phyloP scores from a whole-genome alignment of 78 protist genomes.

The Planoprotostelium fungivorum region DNA sequence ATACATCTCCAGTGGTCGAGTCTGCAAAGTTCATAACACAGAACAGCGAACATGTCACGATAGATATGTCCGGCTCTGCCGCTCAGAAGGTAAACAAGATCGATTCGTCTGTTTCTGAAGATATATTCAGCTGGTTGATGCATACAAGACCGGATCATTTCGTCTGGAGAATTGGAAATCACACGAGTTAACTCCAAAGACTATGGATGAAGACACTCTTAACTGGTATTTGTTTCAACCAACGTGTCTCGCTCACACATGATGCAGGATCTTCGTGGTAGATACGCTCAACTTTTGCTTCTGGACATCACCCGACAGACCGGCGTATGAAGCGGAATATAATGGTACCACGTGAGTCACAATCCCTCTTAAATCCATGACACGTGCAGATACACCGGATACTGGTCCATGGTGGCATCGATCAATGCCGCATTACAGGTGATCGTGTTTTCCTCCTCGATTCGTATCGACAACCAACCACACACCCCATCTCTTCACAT shows the following conservation, averaged over 20 bases:
- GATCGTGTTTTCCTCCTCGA: not conserved
- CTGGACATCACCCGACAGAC: conserved; percentile 52
- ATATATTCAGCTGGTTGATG: not conserved
- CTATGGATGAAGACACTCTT: not conserved
- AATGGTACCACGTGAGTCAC: not conserved
- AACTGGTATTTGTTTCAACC: not conserved
- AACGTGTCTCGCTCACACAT: not conserved
- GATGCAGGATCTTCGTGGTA: conserved; percentile 63
- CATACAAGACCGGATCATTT: not conserved
- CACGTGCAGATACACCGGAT: not conserved
- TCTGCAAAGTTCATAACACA: not conserved
- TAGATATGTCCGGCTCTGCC: not conserved
- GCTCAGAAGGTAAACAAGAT: not conserved
- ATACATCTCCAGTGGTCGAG: not conserved
- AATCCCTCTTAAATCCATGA: not conserved
- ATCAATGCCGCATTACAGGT: not conserved
- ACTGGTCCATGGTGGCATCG: not conserved
- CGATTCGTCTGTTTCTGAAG: too few relatives aligned
- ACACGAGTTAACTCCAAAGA: not conserved
- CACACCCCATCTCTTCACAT: too few relatives aligned
- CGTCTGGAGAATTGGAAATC: not conserved
- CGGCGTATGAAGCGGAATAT: not conserved
- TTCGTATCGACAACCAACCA: not conserved
- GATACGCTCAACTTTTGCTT: conserved; percentile 82
- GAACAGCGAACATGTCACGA: not conserved